A percentile compares a stretch with the other conserved stretches of the same genome.
Conservation (phyloP, 768 basidiomycete species). For the Kwoniella mangroviensis region DNA sequence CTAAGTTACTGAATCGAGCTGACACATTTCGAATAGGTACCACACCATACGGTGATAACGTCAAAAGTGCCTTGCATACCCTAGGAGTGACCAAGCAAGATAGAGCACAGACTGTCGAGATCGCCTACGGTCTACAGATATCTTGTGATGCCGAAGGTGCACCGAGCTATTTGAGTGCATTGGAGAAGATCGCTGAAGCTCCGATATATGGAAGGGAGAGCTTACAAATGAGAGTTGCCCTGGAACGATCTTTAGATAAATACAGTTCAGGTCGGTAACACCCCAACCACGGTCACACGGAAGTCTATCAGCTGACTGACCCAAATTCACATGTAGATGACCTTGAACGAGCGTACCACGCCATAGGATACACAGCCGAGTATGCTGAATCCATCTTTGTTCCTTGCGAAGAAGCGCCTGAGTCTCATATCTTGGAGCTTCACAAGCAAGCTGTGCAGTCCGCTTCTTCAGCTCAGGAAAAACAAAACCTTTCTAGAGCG, state of each 20-base stretch:
- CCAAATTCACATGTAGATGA: conserved; percentile 26
- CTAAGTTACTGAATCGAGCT: background rate
- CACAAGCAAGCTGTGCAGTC: conserved; percentile 40
- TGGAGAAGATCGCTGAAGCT: conserved; percentile 33
- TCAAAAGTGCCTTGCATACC: conserved; percentile 8
- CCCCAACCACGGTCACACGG: background rate
- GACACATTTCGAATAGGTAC: background rate
- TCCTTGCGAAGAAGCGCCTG: conserved; percentile 40
- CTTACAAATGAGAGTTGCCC: conserved; percentile 35
- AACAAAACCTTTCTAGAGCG: conserved; percentile 29
- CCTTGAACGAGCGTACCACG: conserved; percentile 36
- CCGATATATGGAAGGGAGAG: conserved; percentile 29
- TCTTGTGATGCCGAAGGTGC: conserved; percentile 21
- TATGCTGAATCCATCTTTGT: conserved; percentile 34
- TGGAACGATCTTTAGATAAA: conserved; percentile 43
- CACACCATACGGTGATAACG: conserved; percentile 11
- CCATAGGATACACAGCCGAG: conserved; percentile 37
- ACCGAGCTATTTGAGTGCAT: conserved; percentile 34
- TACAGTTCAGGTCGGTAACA: conserved; percentile 34
- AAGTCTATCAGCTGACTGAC: conserved; percentile 9
- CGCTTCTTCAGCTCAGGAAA: conserved; percentile 19
- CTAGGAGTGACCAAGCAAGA: conserved; percentile 40
- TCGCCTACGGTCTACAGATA: conserved; percentile 43
- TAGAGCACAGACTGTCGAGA: conserved; percentile 29
- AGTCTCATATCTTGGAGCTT: conserved; percentile 39